Base-by-base conservation (phyloP, 495 filamentous ascomycete species). In the Bombardia bombarda region DNA sequence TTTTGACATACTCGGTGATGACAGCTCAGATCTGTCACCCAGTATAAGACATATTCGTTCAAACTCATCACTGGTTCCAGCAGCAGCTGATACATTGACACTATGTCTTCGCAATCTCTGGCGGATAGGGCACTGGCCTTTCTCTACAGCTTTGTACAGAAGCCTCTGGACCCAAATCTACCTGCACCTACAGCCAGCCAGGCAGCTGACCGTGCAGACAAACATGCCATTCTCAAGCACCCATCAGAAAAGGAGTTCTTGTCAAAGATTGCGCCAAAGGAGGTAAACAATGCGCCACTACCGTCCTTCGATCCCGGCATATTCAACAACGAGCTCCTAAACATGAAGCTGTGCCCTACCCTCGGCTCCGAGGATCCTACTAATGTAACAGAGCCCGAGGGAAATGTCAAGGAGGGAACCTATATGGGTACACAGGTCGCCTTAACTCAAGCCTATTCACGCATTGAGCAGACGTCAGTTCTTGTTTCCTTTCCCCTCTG, bases 361-460 rank as follows among this genome's bases (percentile, higher is more conserved):
- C 5, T 59, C 26, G 60, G 61, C 28, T 50, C 47, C 9, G 32
- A 46, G n/a, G 25, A 58, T 24, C 51, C 54, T 0, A 40, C 38
- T 7, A 23, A 33, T 3, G 45, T 53, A 22, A 38, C 33, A 8
- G 44, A 46, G 31, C 56, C 57, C 4, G 38, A 56, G 35, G 59
- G 55, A 6, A 52, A 58, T 16, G 53, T 64, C 13, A 30, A 19
- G 17, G 38, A 58, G 36, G 61, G 59, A 1, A 56, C 53, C 5
- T 68, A 66, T 36, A 38, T 52, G 16, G 66, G 66, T 3, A 70
- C 66, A 0, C 60, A 67, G 37, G 41, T 66, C 3, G 66, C 66
- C 5, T 38, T 70, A 30, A 68, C 62, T 0, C 56, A 70, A 45
- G 48, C 59, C 1, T 67, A 68, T 42, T 50, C 53, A 12, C 57